Evolutionary conservation across 257 asterid species (phyloP).

Genomic region (Solanum pinnatisectum): DNA sequence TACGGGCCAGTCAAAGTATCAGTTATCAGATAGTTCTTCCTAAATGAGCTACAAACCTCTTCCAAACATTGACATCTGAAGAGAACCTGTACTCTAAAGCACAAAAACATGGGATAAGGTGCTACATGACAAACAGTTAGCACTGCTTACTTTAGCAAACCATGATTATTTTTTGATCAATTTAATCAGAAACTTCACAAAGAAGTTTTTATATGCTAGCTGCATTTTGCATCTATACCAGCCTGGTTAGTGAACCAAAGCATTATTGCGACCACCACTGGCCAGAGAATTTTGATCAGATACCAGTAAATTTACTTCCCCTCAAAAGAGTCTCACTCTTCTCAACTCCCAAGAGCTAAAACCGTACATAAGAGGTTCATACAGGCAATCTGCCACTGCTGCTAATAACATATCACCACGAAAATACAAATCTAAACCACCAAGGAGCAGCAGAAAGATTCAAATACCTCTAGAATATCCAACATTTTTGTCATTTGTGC

Average conservation of each 20-base stretch:
- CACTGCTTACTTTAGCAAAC: neutral
- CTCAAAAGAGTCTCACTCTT: neutral
- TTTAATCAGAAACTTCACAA: neutral
- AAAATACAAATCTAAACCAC: neutral
- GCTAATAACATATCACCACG: neutral
- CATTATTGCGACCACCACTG: neutral
- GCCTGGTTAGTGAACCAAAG: neutral
- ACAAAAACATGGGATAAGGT: neutral
- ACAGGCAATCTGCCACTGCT: neutral
- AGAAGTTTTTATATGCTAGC: neutral
- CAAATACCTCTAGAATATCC: slow-evolving; percentile 80
- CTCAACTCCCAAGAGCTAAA: neutral
- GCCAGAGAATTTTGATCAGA: neutral
- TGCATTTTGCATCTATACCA: neutral
- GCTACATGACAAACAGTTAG: neutral
- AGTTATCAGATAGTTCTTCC: neutral
- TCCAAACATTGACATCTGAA: neutral
- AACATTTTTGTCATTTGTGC: slow-evolving; percentile 98
- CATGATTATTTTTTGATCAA: neutral
- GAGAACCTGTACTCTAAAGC: neutral
- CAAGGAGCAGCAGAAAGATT: neutral
- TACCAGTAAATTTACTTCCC: neutral
- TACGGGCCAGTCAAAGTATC: neutral
- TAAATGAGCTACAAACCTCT: neutral
- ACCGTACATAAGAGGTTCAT: neutral